A percentile compares a stretch with the other conserved stretches of the same genome.
Evolutionary conservation across 148 eudicot genomes (phyloP).

Genomic region (Pharnaceum exiguum): DNA sequence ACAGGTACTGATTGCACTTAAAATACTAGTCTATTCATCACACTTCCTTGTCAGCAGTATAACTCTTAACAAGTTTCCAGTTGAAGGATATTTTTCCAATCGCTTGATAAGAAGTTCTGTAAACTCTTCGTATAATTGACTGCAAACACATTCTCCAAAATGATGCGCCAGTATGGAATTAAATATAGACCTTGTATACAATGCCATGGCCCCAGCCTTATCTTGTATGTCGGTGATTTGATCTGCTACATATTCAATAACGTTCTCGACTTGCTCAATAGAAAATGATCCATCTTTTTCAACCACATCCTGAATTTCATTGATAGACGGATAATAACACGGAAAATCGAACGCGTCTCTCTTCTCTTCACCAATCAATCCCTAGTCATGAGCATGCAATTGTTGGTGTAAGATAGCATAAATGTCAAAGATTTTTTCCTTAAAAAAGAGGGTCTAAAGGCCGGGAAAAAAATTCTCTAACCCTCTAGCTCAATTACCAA

Average conservation of each 20-base stretch:
- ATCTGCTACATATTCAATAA: not conserved
- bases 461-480: no score
- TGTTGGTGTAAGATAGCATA: no score
- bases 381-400: no score
- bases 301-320: not conserved
- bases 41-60: no score
- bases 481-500: no score
- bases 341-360: not conserved
- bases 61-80: no score
- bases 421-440: no score
- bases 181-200: not conserved
- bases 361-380: not conserved
- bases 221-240: not conserved
- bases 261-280: conserved; percentile 3
- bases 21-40: no score
- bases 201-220: not conserved
- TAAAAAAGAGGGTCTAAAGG: no score
- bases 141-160: conserved; percentile 3
- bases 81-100: no score
- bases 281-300: conserved; percentile 5
- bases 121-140: not conserved
- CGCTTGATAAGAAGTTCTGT: not conserved
- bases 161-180: conserved; percentile 2
- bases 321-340: not conserved
- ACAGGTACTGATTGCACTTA: no score